phyloP scores from a whole-genome alignment of 768 basidiomycete genomes.

The Auricularia sp. region DNA sequence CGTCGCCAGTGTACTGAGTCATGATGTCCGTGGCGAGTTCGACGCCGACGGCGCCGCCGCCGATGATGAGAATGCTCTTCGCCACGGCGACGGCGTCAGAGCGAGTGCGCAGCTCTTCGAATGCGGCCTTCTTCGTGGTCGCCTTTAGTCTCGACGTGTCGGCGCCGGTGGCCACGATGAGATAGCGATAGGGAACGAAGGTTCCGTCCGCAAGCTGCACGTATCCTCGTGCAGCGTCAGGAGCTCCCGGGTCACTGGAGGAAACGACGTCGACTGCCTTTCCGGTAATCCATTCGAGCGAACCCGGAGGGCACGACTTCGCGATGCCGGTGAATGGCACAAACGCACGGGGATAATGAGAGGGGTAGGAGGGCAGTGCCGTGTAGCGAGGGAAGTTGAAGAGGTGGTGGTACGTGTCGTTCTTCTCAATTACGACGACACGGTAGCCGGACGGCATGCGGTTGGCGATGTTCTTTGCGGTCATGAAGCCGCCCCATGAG shows the following conservation, averaged over 20 bases:
- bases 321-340: slow-evolving; percentile 47
- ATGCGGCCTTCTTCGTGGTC: slow-evolving; percentile 27
- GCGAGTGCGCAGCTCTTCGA: slow-evolving; percentile 40
- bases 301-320: slow-evolving; percentile 15
- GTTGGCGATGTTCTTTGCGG: slow-evolving; percentile 26
- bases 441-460: slow-evolving; percentile 42
- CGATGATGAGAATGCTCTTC: slow-evolving; percentile 48
- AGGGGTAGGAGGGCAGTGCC: slow-evolving; percentile 39
- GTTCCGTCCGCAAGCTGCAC: too few species aligned
- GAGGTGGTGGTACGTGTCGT: slow-evolving; percentile 32
- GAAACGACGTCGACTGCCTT: slow-evolving; percentile 13
- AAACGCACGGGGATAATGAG: slow-evolving; percentile 51
- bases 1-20: slow-evolving; percentile 31
- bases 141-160: background rate
- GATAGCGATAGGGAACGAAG: too few species aligned
- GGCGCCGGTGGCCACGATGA: slow-evolving; percentile 50
- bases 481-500: slow-evolving; percentile 37
- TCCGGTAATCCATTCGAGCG: slow-evolving; percentile 15
- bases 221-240: too few species aligned
- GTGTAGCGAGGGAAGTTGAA: slow-evolving; percentile 51
- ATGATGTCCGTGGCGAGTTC: slow-evolving; percentile 59
- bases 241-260: slow-evolving; percentile 12
- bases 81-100: slow-evolving; percentile 40
- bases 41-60: slow-evolving; percentile 65
- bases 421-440: slow-evolving; percentile 48